Evolutionary conservation across 495 filamentous ascomycete genomes (phyloP).

Genomic region (Xylaria acuta): DNA sequence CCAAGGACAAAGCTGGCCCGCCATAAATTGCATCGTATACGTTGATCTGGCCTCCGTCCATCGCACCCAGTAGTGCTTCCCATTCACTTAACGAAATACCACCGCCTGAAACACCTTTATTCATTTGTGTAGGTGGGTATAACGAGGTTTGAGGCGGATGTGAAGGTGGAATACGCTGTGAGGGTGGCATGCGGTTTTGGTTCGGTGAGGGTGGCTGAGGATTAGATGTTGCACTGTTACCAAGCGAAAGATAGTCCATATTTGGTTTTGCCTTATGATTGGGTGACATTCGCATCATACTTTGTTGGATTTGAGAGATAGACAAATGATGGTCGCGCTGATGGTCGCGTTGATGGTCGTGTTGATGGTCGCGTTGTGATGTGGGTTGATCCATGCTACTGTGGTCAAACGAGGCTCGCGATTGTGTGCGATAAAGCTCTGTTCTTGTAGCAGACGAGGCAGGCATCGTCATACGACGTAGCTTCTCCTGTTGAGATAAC

Average conservation of each 20-base stretch:
- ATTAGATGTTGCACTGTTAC: constrained; percentile 35
- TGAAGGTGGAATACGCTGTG: constrained; percentile 31
- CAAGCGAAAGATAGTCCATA: constrained; percentile 51
- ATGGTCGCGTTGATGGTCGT: too few relatives aligned
- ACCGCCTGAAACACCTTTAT: constrained; percentile 40
- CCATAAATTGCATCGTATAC: constrained; percentile 87
- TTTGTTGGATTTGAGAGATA: constrained; percentile 45
- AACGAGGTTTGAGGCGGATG: constrained; percentile 36
- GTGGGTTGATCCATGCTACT: constrained; percentile 38
- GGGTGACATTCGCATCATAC: constrained; percentile 48
- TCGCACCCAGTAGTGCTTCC: constrained; percentile 76
- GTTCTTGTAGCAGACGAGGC: constrained; percentile 33
- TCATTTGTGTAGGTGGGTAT: constrained; percentile 39
- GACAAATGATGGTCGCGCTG: constrained; percentile 55
- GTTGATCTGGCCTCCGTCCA: constrained; percentile 79
- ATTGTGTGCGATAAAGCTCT: constrained; percentile 43
- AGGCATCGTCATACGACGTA: constrained; percentile 55
- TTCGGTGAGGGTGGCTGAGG: constrained; percentile 45
- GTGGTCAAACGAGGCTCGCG: constrained; percentile 49
- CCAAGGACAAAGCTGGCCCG: constrained; percentile 60
- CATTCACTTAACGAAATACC: constrained; percentile 71
- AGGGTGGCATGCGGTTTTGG: constrained; percentile 43
- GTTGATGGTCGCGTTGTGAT: constrained; percentile 50
- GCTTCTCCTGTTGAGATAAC: constrained; percentile 58
- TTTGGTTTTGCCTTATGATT: constrained; percentile 39